Percentiles rank a stretch among this genome's conserved stretches.
Evolutionary conservation across 2,329 filamentous ascomycete genomes (phyloP).

Genomic region (Calonectria naviculata): DNA sequence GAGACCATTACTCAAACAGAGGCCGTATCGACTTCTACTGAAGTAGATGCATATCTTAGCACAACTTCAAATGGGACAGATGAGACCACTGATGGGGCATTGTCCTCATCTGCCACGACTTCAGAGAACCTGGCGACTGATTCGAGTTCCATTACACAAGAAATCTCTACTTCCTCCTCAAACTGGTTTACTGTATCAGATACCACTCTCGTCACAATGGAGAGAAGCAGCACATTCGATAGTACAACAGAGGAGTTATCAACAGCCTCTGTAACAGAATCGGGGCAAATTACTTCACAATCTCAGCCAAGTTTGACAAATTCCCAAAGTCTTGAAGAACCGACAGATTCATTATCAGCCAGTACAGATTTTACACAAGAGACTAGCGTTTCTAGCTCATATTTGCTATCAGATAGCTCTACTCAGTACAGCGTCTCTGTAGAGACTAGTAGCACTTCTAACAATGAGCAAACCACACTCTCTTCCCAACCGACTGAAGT

Average conservation of each 20-base stretch:
- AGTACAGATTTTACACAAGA: neutral
- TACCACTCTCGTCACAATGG: neutral
- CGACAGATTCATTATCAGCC: neutral
- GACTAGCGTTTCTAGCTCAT: neutral
- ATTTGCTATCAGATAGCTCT: neutral
- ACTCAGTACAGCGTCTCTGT: neutral
- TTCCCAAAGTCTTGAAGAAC: neutral
- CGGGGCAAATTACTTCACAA: neutral
- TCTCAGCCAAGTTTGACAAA: neutral
- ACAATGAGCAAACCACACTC: neutral
- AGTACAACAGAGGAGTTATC: too few relatives aligned
- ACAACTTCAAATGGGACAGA: too few relatives aligned
- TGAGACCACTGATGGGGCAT: neutral
- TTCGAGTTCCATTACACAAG: neutral
- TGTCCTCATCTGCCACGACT: too few relatives aligned
- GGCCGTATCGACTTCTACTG: neutral
- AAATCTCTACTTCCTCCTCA: neutral
- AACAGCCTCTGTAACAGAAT: neutral
- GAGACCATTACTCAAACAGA: neutral
- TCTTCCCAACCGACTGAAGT: neutral
- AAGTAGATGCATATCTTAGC: too few relatives aligned
- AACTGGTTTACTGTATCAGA: neutral
- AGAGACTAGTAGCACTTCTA: neutral
- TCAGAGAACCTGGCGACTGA: neutral
- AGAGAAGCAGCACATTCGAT: neutral